Evolutionary conservation across 2,329 filamentous ascomycete species (phyloP), one percentile per base, ranked within the genome.

Genomic region (Aspergillus ustus): DNA sequence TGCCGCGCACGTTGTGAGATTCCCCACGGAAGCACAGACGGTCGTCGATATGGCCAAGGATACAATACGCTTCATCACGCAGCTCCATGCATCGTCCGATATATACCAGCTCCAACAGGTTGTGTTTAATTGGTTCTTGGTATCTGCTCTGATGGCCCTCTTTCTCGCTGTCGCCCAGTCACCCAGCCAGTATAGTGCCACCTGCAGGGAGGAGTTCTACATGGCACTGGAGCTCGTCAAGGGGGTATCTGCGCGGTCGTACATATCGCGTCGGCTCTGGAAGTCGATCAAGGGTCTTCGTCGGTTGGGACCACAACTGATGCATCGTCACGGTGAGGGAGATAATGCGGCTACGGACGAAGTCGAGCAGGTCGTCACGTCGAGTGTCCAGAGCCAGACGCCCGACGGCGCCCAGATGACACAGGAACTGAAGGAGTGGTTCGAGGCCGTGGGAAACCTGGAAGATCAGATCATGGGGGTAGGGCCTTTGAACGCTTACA

Each of bases 1-100:
- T 0, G 70, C 72, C 0, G 90, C 87, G 8, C 92, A 89, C 70
- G 96, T 97, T 69, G 86, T 90, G 79, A 85, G 89, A 56, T 90
- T 96, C 71, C 84, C 88, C 43, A 77, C 80, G 6, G 88, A 91
- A 63, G 92, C 92, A 0, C 87, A 91, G 69, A 89, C 85, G 0
- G 86, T 85, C 1, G 84, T 88, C 28, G 83, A 85, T 59, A 82
- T 89, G 8, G 86, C 87, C 7, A 88, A 88, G 68, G 86, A 89
- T 63, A 88, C 85, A 0, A 86, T 89, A 61, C 81, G 82, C 3
- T 84, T 87, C 43, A 79, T 89, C 31, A 85, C 84, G 0, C 81
- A 82, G 50, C 80, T 88, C 63, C 87, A 88, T 65, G 82, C 85
- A 60, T 87, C 84, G 0, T 83, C 84, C 0, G 83, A 88, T 64